phyloP scores from a whole-genome alignment of 768 basidiomycete species.

The Naganishia onofrii region DNA sequence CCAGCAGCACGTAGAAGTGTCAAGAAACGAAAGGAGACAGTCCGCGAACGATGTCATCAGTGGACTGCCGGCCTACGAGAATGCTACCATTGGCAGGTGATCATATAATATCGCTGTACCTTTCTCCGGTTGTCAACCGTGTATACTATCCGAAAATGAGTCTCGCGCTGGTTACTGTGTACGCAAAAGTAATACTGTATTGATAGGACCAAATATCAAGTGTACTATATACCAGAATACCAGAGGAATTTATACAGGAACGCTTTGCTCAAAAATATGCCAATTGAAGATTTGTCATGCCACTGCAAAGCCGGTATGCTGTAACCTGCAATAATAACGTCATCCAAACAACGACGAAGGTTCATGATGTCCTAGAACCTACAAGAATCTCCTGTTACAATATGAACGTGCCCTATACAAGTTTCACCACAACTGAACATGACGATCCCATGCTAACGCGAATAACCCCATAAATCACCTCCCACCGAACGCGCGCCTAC shows the following conservation, averaged over 20 bases:
- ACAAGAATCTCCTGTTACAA: background rate
- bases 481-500: background rate
- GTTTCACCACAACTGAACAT: background rate
- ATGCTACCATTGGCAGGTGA: background rate
- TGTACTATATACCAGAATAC: no score
- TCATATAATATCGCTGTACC: background rate
- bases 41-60: background rate
- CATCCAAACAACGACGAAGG: background rate
- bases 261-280: no score
- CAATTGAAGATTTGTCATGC: no score
- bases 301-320: no score
- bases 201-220: background rate
- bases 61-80: constrained; percentile 8
- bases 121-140: background rate
- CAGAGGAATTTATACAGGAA: background rate
- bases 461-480: constrained; percentile 10
- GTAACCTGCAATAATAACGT: no score
- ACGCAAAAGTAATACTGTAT: background rate
- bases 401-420: background rate
- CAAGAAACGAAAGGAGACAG: background rate
- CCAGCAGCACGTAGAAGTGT: background rate
- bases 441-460: background rate
- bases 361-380: background rate
- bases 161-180: background rate
- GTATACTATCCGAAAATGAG: no score